A percentile compares a stretch with the other conserved stretches of the same genome.
Conservation (phyloP, 1,139 yeast species). For the Saccharomyces hybrid region DNA sequence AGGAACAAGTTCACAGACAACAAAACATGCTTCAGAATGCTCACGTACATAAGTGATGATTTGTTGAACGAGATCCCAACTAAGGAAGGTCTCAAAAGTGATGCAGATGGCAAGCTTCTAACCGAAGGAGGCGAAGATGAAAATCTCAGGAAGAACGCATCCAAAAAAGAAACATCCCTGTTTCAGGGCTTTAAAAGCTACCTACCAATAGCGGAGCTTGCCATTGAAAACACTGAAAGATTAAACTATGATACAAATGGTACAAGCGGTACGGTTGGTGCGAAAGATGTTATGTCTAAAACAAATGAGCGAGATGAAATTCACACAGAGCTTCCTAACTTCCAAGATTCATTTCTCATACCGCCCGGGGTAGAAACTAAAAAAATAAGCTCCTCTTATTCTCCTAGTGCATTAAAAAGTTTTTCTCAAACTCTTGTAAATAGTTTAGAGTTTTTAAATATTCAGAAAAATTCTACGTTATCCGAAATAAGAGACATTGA, state of each 20-base stretch:
- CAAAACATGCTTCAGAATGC: constrained; percentile 39
- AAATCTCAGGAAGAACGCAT: constrained; percentile 8
- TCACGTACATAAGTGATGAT: constrained; percentile 49
- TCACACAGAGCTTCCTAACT: constrained; percentile 7
- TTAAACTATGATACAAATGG: not conserved
- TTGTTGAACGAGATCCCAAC: constrained; percentile 45
- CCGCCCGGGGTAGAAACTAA: constrained; percentile 5
- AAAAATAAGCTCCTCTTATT: constrained; percentile 29
- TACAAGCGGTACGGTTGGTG: not conserved
- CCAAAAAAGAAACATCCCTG: constrained; percentile 34
- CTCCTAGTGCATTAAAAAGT: constrained; percentile 33
- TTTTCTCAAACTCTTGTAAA: constrained; percentile 39
- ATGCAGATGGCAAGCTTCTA: constrained; percentile 3
- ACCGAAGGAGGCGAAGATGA: constrained; percentile 15
- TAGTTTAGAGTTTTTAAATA: constrained; percentile 47
- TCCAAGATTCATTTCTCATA: constrained; percentile 2
- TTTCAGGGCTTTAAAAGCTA: constrained; percentile 64
- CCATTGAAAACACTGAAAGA: not conserved
- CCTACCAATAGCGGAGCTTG: constrained; percentile 38
- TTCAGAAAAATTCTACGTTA: constrained; percentile 57
- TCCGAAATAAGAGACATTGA: constrained; percentile 59
- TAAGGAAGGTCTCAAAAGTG: not conserved
- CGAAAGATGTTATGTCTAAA: constrained; percentile 2
- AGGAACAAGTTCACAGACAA: constrained; percentile 28
- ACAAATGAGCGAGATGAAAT: constrained; percentile 15